A percentile compares a stretch with the other conserved stretches of the same genome.
These are phyloP conservation scores for Solanum gandarillasii DNA, from an alignment of 257 asterid genomes.

Conservation along the genomic window DNA sequence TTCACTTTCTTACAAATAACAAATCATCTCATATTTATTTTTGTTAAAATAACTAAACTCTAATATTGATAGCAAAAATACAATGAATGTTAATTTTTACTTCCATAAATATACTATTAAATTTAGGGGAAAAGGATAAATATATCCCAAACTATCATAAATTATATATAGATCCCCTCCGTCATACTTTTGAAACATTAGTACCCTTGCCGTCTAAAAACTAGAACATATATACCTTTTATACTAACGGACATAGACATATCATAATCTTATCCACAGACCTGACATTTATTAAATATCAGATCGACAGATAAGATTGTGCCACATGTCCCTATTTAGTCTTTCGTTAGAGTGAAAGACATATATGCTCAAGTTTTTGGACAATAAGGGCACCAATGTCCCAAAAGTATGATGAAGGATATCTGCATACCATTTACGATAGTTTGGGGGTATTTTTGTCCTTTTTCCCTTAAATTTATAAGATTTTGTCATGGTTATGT, in stretches of 20 bases:
- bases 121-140: fast-evolving
- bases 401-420: background rate
- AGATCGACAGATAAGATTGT: background rate
- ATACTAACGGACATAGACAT: background rate
- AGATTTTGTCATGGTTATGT: no score
- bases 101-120: background rate
- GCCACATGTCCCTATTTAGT: background rate
- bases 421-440: no score
- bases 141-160: no score
- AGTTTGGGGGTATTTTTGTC: background rate
- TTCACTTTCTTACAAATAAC: background rate
- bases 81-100: background rate
- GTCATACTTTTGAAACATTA: no score
- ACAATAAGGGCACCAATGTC: background rate
- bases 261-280: background rate
- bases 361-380: background rate
- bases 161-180: fast-evolving
- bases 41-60: background rate
- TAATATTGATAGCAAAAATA: background rate
- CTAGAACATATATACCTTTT: no score
- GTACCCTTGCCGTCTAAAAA: no score
- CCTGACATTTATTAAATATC: no score
- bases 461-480: no score
- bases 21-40: background rate
- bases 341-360: background rate